Conservation (phyloP, 768 basidiomycete species). For the Suillus bovinus region DNA sequence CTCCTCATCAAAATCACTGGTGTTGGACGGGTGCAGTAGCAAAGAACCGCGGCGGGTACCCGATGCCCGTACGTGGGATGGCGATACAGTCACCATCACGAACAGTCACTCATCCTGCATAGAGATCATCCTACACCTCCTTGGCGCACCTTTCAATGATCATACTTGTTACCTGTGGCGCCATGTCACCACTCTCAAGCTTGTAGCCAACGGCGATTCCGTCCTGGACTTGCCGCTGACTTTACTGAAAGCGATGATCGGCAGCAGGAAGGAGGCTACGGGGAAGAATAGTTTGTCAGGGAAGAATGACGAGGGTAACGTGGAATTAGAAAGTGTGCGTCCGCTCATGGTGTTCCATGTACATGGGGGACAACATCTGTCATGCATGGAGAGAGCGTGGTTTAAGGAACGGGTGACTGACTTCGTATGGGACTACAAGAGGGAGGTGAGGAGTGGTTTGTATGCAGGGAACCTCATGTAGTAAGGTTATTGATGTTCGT, state of each 20-base stretch:
- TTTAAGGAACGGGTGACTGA: background rate
- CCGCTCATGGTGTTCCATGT: conserved; percentile 1
- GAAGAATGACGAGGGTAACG: background rate
- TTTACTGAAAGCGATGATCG: background rate
- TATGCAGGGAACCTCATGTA: background rate
- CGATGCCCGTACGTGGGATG: background rate
- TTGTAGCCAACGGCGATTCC: background rate
- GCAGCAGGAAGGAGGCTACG: background rate
- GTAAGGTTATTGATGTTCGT: background rate
- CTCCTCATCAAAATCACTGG: background rate
- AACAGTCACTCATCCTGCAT: background rate
- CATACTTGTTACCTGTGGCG: background rate
- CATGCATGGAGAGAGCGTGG: background rate
- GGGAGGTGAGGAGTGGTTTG: background rate
- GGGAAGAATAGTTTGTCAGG: background rate
- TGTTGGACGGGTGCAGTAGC: background rate
- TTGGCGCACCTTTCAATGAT: background rate
- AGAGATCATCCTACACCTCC: background rate
- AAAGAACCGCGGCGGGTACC: background rate
- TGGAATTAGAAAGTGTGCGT: conserved; percentile 23
- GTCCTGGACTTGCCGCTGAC: background rate
- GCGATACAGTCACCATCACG: conserved; percentile 1
- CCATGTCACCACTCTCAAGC: background rate
- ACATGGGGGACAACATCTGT: conserved; percentile 2
- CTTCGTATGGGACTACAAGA: background rate